Base-by-base conservation (phyloP, 2,329 filamentous ascomycete species). In the Whalleya microplaca region DNA sequence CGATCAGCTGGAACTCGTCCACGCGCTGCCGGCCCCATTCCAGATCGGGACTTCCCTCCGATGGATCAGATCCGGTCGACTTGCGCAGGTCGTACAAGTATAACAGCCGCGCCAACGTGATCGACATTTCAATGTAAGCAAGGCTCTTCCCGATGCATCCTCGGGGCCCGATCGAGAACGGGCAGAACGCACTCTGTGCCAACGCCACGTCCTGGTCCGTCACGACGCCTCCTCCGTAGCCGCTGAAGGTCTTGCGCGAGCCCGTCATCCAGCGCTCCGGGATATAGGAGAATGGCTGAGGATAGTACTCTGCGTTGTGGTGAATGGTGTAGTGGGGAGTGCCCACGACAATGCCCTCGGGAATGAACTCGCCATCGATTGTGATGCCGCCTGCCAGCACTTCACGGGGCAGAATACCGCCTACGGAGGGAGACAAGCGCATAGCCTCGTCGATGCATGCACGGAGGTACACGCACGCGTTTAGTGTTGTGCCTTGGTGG, bases 81-180 rank as follows among this genome's bases (percentile, higher is more conserved):
- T 73, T 75, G 44, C 83, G 74, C 72, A 89, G 62, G 58, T 89
- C 87, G 58, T 86, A 90, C 63, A 84, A 58, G 61, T 77, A 89
- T 56, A 90, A 66, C 19, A 85, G 76, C 14, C 86, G 73, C 32
- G 86, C 87, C 52, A 90, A 70, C 2, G 85, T 83, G 4, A 84
- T 81, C 49, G 77, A 83, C 80, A 90, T 83, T 76, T 90, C 87
- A 44, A 83, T 79, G 64, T 90, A 88, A 1, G 87, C 87, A 44
- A 90, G 73, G 0, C 82, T 81, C 78, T 90, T 91, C 0, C 88
- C 89, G 52, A 91, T 89, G 67, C 89, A 92, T 2, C 87, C 87
- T 10, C 88, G 76, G 0, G 87, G 85, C 0, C 89, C 89, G 59
- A 90, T 77, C 45, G 83, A 86, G 65, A 92, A 92, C 1, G 91